Base-by-base conservation (phyloP, 2,329 filamentous ascomycete genomes). In the Reticulascus tulasneorum region DNA sequence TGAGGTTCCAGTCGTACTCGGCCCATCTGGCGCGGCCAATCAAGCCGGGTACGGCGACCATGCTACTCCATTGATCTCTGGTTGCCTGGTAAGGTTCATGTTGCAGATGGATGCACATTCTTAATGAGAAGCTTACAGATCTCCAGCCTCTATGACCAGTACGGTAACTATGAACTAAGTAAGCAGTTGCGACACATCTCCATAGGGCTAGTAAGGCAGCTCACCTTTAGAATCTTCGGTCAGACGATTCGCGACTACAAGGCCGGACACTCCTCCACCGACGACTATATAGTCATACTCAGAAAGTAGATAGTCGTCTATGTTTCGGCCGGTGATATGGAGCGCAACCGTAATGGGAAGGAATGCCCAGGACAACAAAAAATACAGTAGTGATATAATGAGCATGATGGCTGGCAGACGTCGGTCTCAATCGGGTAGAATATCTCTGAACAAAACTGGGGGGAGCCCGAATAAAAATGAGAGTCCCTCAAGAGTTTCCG, bases 251-350 rank as follows among this genome's bases (percentile, higher is more conserved):
- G 64, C 64, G 19, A 73, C 50, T 2, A 64, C 60, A 9, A 73
- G 55, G 17, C 69, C 66, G 22, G 64, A 65, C 19, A 63, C 57
- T 5, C 69, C 69, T 13, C 68, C 69, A 5, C 69, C 69, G 18
- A 68, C 55, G 25, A 73, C 52, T 12, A 71, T 49, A 33, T 61
- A 64, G 37, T 63, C 56, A 33, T 64, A 62, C 8, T 39, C 29
- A 9, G 7, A 10, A 12, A 35, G 38, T 6, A 44, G 27, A 4
- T 35, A 44, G 6, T 26, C 39, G 2, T 36, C 39, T 2, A 42
- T 29, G 13, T 34, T 44, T 17, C 29, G 18, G n/a, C 29, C 29
- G 12, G 31, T 42, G 25, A 44, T 44, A 11, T 35, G 35, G 15
- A 44, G 28, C 27, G 35, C 35, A 10, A 2, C 13, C 11, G 35